Percentiles rank a stretch among this genome's conserved stretches.
phyloP scores from a whole-genome alignment of 176 grass and related monocot genomes.

The Lolium rigidum region DNA sequence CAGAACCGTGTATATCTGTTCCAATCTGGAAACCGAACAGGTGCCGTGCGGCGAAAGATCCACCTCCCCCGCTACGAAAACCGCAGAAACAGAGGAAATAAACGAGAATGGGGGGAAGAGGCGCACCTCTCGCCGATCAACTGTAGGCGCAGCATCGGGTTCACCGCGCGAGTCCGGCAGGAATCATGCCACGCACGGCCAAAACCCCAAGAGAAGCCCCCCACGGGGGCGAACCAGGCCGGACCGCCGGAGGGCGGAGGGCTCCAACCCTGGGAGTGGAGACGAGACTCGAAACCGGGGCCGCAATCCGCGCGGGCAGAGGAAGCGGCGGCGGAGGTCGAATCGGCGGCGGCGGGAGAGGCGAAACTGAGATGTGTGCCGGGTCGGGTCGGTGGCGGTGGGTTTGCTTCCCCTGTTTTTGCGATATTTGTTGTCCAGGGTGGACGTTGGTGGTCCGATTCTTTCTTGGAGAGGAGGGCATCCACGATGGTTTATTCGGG shows the following conservation, averaged over 20 bases:
- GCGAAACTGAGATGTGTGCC: background rate
- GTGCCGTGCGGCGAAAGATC: background rate
- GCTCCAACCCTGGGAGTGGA: background rate
- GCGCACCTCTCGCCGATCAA: conserved; percentile 62
- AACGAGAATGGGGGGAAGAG: background rate
- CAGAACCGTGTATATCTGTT: background rate
- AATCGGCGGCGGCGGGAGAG: conserved; percentile 4
- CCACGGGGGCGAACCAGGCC: background rate
- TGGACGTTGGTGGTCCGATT: background rate
- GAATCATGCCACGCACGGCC: conserved; percentile 23
- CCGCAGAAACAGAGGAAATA: background rate
- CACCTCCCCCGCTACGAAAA: background rate
- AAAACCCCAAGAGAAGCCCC: conserved; percentile 29
- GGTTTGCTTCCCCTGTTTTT: background rate
- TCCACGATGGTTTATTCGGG: conserved; percentile 57
- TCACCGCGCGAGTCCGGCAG: conserved; percentile 31
- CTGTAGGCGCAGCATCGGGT: conserved; percentile 60
- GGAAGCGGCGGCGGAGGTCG: background rate
- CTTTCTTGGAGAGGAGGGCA: conserved; percentile 58
- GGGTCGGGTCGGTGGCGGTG: conserved; percentile 19
- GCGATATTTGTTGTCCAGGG: conserved; percentile 14
- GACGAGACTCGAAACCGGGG: background rate
- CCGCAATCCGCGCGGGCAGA: background rate
- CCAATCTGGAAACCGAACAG: background rate
- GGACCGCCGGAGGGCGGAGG: background rate